Evolutionary conservation across 2,329 filamentous ascomycete species (phyloP), one percentile per base, ranked within the genome.

Genomic region (Cordyceps cateniannulata): DNA sequence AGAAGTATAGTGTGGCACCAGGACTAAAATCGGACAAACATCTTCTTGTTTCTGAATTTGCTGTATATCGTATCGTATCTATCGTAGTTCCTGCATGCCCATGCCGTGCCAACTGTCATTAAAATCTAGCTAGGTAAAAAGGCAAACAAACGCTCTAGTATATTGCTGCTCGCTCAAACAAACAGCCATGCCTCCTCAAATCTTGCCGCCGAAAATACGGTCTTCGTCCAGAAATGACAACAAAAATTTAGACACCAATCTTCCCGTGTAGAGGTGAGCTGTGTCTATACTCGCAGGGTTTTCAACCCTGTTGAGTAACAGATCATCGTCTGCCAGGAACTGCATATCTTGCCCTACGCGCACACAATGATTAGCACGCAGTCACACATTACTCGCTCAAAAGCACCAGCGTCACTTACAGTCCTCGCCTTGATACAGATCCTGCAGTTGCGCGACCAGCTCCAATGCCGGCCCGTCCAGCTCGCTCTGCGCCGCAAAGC

Each of bases 11-110:
- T 85, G 80, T 81, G 81, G 74, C 75, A 78, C 77, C 79, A 77
- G 83, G 83, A 86, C 83, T 86, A 85, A 79, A 79, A 79, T 77
- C 78, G 81, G 82, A 82, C 81, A 81, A 69, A 86, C 81, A 85
- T 79, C 60, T 64, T 53, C 14, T 61, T 25, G 55, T 51, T 29
- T 42, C n/a, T 24, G 12, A 29, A 24, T 49, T 16, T 42, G 35
- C 8, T 50, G 22, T 59, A 50, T 50, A 18, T 48, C n/a, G 24
- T 44, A 22, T 53, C 40, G 16, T 38, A 20, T 47, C 24, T 51
- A 24, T 51, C 32, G 20, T 27, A n/a, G 35, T 44, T 29, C 16
- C 22, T 50, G 14, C 16, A 57, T 22, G 38, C 5, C 24, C n/a
- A 44, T 32, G 32, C 24, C 2, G 32, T 35, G 9, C 16, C 24